Evolutionary conservation across 2,329 filamentous ascomycete species (phyloP), one percentile per base, ranked within the genome.

Genomic region (Orbilia oligospora): DNA sequence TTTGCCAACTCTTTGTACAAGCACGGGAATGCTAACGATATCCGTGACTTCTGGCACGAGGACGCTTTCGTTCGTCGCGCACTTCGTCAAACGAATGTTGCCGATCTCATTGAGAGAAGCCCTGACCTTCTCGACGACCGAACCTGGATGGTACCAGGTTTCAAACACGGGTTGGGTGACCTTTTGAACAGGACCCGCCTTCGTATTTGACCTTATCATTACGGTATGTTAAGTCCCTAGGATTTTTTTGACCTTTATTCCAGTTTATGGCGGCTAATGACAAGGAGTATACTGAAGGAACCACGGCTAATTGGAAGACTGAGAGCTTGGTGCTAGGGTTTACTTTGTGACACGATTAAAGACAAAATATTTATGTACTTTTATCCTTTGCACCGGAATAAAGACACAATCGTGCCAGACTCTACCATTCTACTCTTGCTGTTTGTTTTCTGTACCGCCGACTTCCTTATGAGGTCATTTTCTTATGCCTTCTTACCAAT

Each of bases 1-100:
- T 65, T 61, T 14, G 70, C 70, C 10, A 73, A 68, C 22, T 12
- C 30, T 1, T 6, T 67, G n/a, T 68, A 33, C 12, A 73, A 61
- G 12, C 48, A 68, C 18, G n/a, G 41, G 6, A 46, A 6, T 27
- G 10, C n/a, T n/a, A 16, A n/a, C 0, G 46, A 68, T 5, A 46
- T 56, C 27, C 27, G 22, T n/a, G 20, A 10, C 2, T 67, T 73
- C 18, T 73, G 70, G 70, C 36, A 44, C 10, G 70, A 67, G 18
- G 53, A 46, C 33, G 49, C 48, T 1, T 61, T 61, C 5, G 44
- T 73, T 20, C 63, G 70, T 4, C 24, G 48, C 8, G 27, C 24
- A 3, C 44, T 73, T 10, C 51, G 70, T 3, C 36, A 68, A 16
- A 51, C 44, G 5, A 63, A n/a, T 20, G 9, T 56, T 5, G 9